A percentile compares a stretch with the other conserved stretches of the same genome.
Conservation (phyloP, 306 rosid genomes). For the Vigna trinervia region DNA sequence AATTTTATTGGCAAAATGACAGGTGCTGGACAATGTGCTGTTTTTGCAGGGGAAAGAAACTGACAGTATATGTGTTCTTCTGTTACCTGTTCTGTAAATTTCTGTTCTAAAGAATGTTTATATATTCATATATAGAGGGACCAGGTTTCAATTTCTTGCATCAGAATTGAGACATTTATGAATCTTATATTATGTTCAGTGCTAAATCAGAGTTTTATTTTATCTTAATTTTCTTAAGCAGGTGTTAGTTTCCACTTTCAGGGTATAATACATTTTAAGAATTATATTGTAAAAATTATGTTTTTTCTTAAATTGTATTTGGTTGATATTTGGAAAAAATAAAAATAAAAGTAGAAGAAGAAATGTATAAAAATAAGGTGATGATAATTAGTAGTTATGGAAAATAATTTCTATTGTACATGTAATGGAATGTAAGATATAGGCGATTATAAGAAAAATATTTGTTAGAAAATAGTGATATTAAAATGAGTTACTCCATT, state of each 20-base stretch:
- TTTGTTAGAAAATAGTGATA: too few species aligned
- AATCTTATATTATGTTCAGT: constrained; percentile 14
- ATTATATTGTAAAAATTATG: not conserved
- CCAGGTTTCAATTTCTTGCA: constrained; percentile 31
- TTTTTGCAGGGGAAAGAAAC: constrained; percentile 33
- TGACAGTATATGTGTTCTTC: not conserved
- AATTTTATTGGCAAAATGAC: constrained; percentile 11
- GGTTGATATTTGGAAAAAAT: not conserved
- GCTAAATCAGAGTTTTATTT: not conserved
- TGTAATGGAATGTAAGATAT: too few species aligned
- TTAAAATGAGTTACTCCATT: too few species aligned
- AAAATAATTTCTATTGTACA: not conserved
- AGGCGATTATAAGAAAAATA: too few species aligned
- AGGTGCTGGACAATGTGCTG: constrained; percentile 19
- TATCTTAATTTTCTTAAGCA: not conserved
- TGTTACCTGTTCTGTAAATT: constrained; percentile 36
- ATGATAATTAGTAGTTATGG: not conserved
- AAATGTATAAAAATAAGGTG: not conserved
- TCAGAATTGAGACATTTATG: constrained; percentile 30
- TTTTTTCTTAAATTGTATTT: not conserved
- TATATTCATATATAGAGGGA: constrained; percentile 11
- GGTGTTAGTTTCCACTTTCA: not conserved
- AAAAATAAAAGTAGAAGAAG: not conserved
- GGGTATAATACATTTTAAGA: not conserved
- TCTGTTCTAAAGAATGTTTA: constrained; percentile 34